Base-by-base conservation (phyloP, 371 early-diverging fungal genomes). In the Furculomyces boomerangus region DNA sequence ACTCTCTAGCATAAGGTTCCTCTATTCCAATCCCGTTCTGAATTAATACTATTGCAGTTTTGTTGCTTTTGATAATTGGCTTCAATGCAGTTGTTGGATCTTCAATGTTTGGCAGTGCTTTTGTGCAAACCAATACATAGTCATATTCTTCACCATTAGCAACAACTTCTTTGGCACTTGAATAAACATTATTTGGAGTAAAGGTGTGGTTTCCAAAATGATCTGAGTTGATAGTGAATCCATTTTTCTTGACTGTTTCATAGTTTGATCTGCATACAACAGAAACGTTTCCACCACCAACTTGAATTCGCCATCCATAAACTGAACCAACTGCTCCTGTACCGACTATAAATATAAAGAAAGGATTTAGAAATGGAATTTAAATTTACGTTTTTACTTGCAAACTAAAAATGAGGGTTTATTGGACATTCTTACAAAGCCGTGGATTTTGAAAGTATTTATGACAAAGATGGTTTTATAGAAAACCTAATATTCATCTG, bases 11-110 rank as follows among this genome's bases (percentile, higher is more conserved):
- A 54, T 79, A 67, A 46, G 80, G 77, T 13, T 75, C 75, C 57
- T 90, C 92, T 20, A 87, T 75, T 10, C 81, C 89, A 39, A 89
- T 65, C 1, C 92, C 90, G 64, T 91, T 91, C 63, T 91, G 92
- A 35, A 90, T 80, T 58, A 89, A 62, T 2, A 87, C 76, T 31
- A 91, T 77, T 1, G 75, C 56, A 16, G 84, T 82, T 14, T 75
- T 64, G 0, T 71, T 65, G 26, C 62, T 59, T 3, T 71, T 62
- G 1, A 83, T 77, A 0, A 77, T 78, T 27, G 83, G 77, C 1
- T 69, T 72, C 60, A 84, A 76, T 24, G 81, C 71, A 2, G 75
- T 74, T 14, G 79, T 72, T 27, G 78, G 72, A 54, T 75, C 72
- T 51, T 71, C 72, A 0, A 78, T 57, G 29, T 81, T 76, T 10